phyloP scores from a whole-genome alignment of 2,329 filamentous ascomycete genomes.

The Xylaria sp. region DNA sequence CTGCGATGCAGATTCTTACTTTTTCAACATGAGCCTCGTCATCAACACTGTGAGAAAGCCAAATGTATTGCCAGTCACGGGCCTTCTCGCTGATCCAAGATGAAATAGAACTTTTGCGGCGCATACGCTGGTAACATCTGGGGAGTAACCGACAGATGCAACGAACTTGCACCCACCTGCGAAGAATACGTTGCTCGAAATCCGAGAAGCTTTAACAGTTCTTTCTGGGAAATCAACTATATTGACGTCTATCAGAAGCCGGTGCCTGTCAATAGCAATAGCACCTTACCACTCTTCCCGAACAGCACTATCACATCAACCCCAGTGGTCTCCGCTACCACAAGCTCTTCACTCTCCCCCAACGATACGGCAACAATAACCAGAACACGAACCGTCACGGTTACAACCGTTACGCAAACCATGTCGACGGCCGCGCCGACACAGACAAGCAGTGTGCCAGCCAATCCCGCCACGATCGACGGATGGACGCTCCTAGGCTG shows the following conservation, averaged over 20 bases:
- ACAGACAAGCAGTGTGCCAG: slow-evolving; percentile 29
- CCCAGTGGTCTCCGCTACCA: slow-evolving; percentile 22
- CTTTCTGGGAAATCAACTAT: slow-evolving; percentile 65
- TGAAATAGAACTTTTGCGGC: slow-evolving; percentile 73
- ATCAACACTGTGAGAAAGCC: slow-evolving; percentile 67
- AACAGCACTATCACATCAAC: slow-evolving; percentile 24
- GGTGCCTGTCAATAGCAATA: slow-evolving; percentile 13
- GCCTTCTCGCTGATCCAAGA: slow-evolving; percentile 14
- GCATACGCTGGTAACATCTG: slow-evolving; percentile 71
- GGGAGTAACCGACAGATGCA: slow-evolving; percentile 54
- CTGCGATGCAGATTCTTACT: slow-evolving; percentile 74
- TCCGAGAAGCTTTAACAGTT: slow-evolving; percentile 55
- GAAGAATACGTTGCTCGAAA: slow-evolving; percentile 58
- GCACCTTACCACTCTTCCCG: slow-evolving; percentile 23
- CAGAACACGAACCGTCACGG: slow-evolving; percentile 46
- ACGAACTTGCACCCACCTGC: slow-evolving; percentile 56
- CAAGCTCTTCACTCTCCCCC: slow-evolving; percentile 13
- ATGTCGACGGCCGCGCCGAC: slow-evolving; percentile 41
- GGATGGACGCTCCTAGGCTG: slow-evolving; percentile 50
- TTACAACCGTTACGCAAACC: slow-evolving; percentile 34
- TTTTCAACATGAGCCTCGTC: slow-evolving; percentile 75
- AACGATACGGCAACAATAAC: slow-evolving; percentile 33
- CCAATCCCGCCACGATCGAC: slow-evolving; percentile 37
- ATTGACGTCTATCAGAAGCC: slow-evolving; percentile 58
- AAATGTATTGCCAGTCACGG: background rate